These are phyloP conservation scores for Lizanozyma gosingica DNA, from an alignment of 1,139 yeast genomes.

Conservation along the genomic window DNA sequence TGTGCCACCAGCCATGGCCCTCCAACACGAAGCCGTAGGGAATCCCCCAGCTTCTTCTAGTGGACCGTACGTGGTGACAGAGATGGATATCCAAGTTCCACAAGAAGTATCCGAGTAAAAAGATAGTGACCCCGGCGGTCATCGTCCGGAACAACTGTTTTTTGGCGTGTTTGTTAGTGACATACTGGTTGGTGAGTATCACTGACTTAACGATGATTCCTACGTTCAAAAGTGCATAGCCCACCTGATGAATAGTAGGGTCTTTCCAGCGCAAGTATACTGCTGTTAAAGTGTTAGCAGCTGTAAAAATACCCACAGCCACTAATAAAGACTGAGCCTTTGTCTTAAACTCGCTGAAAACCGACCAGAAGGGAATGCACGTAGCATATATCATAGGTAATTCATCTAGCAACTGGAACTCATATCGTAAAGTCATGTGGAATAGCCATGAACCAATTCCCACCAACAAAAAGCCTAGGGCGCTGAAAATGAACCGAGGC, in stretches of 20 bases:
- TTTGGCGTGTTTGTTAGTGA: conserved; percentile 38
- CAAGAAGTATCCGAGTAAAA: conserved; percentile 62
- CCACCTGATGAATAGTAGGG: conserved; percentile 83
- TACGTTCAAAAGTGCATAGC: conserved; percentile 58
- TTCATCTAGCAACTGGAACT: conserved; percentile 86
- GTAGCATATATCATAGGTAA: conserved; percentile 98
- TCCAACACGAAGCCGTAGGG: conserved; percentile 86
- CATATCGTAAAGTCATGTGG: conserved; percentile 89
- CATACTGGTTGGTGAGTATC: conserved; percentile 40
- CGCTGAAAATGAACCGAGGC: conserved; percentile 57
- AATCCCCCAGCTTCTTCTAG: conserved; percentile 65
- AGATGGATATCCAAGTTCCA: conserved; percentile 85
- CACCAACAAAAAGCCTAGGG: conserved; percentile 75
- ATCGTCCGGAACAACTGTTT: conserved; percentile 45
- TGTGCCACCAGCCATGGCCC: conserved; percentile 98
- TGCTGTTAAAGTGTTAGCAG: conserved; percentile 48
- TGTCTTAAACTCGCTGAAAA: conserved; percentile 57
- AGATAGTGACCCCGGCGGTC: conserved; percentile 53
- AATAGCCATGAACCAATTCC: conserved; percentile 93
- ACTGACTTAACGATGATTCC: conserved; percentile 52
- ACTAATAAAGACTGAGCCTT: conserved; percentile 31
- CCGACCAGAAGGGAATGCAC: conserved; percentile 88
- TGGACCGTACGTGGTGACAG: conserved; percentile 53
- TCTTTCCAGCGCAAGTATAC: conserved; percentile 62
- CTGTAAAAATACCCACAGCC: conserved; percentile 46